Evolutionary conservation across 768 basidiomycete species (phyloP).

Genomic region (Phylloporus arenicola): DNA sequence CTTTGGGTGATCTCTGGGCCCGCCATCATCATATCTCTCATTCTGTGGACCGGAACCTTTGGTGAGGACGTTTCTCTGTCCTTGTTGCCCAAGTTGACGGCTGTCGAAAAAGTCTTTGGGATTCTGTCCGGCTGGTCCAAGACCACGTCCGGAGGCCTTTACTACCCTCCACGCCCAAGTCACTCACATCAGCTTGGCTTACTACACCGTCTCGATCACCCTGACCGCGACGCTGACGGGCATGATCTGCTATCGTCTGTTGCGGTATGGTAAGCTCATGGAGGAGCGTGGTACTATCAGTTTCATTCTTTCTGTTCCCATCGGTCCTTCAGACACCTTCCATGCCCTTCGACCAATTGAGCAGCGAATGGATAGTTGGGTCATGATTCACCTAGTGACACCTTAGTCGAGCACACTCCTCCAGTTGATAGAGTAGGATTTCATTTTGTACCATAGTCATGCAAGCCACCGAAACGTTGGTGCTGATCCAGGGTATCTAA

Average conservation of each 20-base stretch:
- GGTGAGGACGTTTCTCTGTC: not conserved
- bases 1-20: not conserved
- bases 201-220: not conserved
- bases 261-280: not conserved
- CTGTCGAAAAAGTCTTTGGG: not conserved
- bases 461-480: too few relatives aligned
- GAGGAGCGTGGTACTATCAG: not conserved
- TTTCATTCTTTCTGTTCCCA: too few relatives aligned
- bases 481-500: not conserved
- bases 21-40: not conserved
- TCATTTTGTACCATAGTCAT: too few relatives aligned
- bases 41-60: not conserved
- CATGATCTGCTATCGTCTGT: conserved; percentile 4
- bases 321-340: too few relatives aligned
- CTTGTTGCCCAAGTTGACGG: not conserved
- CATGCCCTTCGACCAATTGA: too few relatives aligned
- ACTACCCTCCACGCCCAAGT: not conserved
- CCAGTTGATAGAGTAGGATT: too few relatives aligned
- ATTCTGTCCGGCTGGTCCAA: not conserved
- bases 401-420: too few relatives aligned
- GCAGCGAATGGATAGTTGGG: too few relatives aligned
- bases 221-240: not conserved
- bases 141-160: not conserved
- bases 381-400: too few relatives aligned
- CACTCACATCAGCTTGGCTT: not conserved